A percentile compares a stretch with the other conserved stretches of the same genome.
Evolutionary conservation across 345 rosid genomes (phyloP).

Genomic region (Syzygium oleosum): DNA sequence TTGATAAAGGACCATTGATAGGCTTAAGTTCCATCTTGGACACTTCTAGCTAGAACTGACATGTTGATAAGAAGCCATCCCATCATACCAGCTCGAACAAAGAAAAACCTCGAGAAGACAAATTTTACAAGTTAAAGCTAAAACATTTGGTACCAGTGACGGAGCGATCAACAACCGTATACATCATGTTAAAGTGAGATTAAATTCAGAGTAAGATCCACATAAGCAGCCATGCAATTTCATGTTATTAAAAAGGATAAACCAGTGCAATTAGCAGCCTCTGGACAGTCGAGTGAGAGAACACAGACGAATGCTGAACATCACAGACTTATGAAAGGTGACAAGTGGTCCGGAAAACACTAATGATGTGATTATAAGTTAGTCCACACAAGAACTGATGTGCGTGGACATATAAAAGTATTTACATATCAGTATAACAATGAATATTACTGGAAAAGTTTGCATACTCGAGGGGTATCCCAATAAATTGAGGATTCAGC

Average conservation of each 20-base stretch:
- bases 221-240: neutral
- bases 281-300: neutral
- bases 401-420: neutral
- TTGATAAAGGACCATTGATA: conserved; percentile 82
- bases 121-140: neutral
- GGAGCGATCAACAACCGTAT: neutral
- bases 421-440: neutral
- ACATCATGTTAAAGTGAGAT: neutral
- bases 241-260: neutral
- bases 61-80: conserved; percentile 92
- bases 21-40: conserved; percentile 43
- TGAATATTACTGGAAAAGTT: neutral
- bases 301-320: neutral
- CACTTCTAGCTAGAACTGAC: conserved; percentile 72
- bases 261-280: neutral
- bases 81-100: conserved; percentile 98
- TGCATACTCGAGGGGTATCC: conserved; percentile 86
- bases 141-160: neutral
- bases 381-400: neutral
- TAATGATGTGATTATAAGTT: neutral
- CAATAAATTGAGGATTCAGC: conserved; percentile 79
- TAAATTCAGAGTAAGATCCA: neutral
- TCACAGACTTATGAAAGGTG: neutral
- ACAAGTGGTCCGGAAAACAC: neutral
- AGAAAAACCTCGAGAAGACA: conserved; percentile 56